Percentiles rank a stretch among this genome's conserved stretches.
phyloP scores from a whole-genome alignment of 129 eudicot species.

The Glebionis coronaria region DNA sequence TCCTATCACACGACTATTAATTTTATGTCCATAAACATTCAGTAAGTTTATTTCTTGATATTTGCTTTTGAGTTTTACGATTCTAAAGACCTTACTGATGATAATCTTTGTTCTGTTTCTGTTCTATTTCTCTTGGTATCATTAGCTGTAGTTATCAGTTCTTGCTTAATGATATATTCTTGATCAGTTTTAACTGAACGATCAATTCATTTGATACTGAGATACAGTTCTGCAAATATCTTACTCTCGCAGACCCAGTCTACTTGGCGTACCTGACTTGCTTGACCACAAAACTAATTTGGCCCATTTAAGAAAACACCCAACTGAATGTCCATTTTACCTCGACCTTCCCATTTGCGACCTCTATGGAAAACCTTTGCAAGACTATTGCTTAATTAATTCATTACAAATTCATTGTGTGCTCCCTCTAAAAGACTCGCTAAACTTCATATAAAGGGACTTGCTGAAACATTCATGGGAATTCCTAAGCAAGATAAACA shows the following conservation, averaged over 20 bases:
- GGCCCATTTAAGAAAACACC: not conserved
- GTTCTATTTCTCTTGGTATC: not conserved
- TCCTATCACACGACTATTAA: too few relatives aligned
- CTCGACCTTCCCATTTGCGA: not conserved
- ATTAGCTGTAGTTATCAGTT: not conserved
- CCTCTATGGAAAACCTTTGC: not conserved
- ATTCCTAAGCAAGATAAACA: not conserved
- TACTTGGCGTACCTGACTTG: not conserved
- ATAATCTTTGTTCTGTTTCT: not conserved
- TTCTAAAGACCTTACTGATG: not conserved
- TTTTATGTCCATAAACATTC: too few relatives aligned
- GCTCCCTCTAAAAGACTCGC: not conserved
- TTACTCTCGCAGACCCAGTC: not conserved
- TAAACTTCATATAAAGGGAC: not conserved
- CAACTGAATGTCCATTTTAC: not conserved
- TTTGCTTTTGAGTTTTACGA: not conserved
- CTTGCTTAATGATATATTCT: not conserved
- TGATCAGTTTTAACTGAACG: not conserved
- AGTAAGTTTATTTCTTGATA: not conserved
- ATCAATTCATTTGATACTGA: not conserved
- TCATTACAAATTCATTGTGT: not conserved
- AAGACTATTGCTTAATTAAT: not conserved
- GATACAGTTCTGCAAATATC: not conserved
- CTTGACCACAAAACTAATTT: not conserved
- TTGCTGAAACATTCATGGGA: not conserved